A percentile compares a stretch with the other conserved stretches of the same genome.
Conservation (phyloP, 495 filamentous ascomycete genomes). For the Penicillium egyptiacum region DNA sequence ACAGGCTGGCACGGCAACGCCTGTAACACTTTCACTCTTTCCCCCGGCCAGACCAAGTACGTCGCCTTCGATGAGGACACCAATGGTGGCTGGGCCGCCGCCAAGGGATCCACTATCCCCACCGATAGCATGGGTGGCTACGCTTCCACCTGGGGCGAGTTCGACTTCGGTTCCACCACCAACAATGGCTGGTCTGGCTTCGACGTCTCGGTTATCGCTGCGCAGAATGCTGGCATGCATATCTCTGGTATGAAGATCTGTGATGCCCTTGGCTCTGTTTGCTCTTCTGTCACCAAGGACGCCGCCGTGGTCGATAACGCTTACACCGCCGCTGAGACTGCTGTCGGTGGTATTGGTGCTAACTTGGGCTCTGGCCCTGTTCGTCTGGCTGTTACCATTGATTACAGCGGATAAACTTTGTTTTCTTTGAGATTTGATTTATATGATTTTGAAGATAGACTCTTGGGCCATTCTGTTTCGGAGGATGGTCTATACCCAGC, state of each 20-base stretch:
- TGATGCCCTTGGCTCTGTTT: slow-evolving; percentile 24
- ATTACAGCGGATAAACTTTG: slow-evolving; percentile 32
- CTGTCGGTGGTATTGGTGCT: slow-evolving; percentile 42
- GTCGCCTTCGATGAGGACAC: slow-evolving; percentile 50
- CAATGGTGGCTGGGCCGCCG: slow-evolving; percentile 41
- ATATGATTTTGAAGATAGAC: slow-evolving; percentile 18
- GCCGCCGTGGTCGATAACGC: slow-evolving; percentile 36
- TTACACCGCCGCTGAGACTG: slow-evolving; percentile 36
- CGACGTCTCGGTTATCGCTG: slow-evolving; percentile 43
- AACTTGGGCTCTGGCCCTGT: slow-evolving; percentile 34
- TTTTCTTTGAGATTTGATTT: slow-evolving; percentile 12
- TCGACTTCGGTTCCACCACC: slow-evolving; percentile 37
- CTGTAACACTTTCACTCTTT: slow-evolving; percentile 43
- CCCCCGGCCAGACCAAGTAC: slow-evolving; percentile 42
- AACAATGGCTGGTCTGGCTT: slow-evolving; percentile 45
- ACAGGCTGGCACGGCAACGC: slow-evolving; percentile 43
- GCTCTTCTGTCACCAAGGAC: slow-evolving; percentile 35
- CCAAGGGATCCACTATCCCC: slow-evolving; percentile 33
- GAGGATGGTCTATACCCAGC: slow-evolving; percentile 21
- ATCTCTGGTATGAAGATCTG: slow-evolving; percentile 42
- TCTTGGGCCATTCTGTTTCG: slow-evolving; percentile 10
- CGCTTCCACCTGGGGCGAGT: slow-evolving; percentile 47
- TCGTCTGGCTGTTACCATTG: slow-evolving; percentile 32
- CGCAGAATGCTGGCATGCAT: slow-evolving; percentile 33
- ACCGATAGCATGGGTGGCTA: slow-evolving; percentile 36